Evolutionary conservation across 2,329 filamentous ascomycete genomes (phyloP), one percentile per base, ranked within the genome.

Genomic region (Paecilomyces niveus): DNA sequence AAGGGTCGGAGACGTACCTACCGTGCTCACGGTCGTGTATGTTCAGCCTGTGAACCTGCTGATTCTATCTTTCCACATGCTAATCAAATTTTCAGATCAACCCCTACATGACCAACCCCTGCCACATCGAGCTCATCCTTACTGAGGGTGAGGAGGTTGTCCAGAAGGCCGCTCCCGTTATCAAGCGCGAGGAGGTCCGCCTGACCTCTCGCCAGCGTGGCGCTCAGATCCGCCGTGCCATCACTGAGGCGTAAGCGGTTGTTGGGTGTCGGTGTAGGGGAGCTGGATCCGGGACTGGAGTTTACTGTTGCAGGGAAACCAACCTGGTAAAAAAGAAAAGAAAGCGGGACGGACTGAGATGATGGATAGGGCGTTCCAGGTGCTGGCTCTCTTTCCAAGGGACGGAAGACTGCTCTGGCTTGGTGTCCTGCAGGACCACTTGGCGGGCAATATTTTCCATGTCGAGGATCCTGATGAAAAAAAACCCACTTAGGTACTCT

Each of bases 41-140:
- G 92, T 91, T 72, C 56, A 22, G 60, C 49, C 24, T 54, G 39
- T 57, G 51, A 29, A 56, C 33, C 49, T 15, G 59, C 53, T 53
- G 26, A 29, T 29, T 29, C 7, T n/a, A 2, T 13, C 52, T 51
- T 18, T 22, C 50, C 59, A 51, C 57, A 56, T 57, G 55, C 69
- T 77, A 68, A 76, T 62, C 57, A 53, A n/a, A 11, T 29, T 50
- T 57, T 50, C 62, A 97, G 92, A 99, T 99, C 85, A 99, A 99
- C 89, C 94, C 94, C 66, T 99, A 97, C 88, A 97, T 99, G 95
- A 97, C 92, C 71, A 96, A 96, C 88, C 94, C 94, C 71, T 99
- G 93, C 90, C 94, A 99, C 89, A 96, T 99, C 81, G 95, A 99
- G 85, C 85, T 99, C 74, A 99, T 99, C 87, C 87, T 99, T 72